Evolutionary conservation across 2,329 filamentous ascomycete genomes (phyloP), one percentile per base, ranked within the genome.

Genomic region (Trichoderma simmonsii): DNA sequence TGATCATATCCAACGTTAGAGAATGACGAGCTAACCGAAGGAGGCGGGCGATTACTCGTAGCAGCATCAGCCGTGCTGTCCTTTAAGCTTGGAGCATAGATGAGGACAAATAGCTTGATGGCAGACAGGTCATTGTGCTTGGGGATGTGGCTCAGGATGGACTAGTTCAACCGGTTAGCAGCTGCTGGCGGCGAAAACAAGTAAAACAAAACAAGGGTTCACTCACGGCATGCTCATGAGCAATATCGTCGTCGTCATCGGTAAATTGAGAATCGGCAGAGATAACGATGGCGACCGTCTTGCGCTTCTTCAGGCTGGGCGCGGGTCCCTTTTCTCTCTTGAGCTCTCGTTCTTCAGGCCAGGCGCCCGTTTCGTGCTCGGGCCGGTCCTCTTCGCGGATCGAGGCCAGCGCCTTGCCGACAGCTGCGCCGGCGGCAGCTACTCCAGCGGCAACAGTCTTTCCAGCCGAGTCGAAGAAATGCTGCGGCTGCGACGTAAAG

Each of bases 121-220:
- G 86, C 89, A 61, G 90, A 88, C 74, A 91, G 89, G 80, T 97
- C 90, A 75, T 91, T 90, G 73, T 92, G 89, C 74, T 91, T 89
- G 48, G 94, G 93, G 64, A 98, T 92, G 80, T 97, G 92, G 57
- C 95, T 97, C 71, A 98, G 87, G 75, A 98, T 93, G 32, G 92
- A 94, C 92, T 95, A 62, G 76, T 68, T 21, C 74, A 54, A 32
- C 68, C 3, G 28, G 48, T 68, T 56, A 73, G 71, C 28, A 69
- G 74, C 48, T 32, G 43, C 36, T 70, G 63, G 68, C 75, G 57
- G 2, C n/a, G n/a, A 9, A 4, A 4, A 34, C 28, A 5, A 14
- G 30, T 2, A 15, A 18, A 21, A 14, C 4, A 34, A 12, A 14
- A 21, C 30, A 14, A 3, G 11, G 14, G 48, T 24, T 24, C 3